Evolutionary conservation across 805 yeast species (phyloP), one percentile per base, ranked within the genome.

Genomic region (Jamesozyma gamospora): DNA sequence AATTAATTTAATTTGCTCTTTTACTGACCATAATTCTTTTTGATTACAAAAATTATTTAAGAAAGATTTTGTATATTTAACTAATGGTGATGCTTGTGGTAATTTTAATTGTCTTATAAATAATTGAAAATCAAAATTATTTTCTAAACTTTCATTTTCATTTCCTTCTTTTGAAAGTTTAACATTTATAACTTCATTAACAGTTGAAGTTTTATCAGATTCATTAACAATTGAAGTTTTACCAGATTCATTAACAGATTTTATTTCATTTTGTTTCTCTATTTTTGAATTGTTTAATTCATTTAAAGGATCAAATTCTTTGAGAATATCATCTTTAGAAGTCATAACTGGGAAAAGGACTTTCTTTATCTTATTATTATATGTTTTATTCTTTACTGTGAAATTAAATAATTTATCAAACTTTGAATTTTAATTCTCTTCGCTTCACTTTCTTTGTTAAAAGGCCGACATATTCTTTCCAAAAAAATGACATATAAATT

Each of bases 81-180:
- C 87, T 28, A 87, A 72, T 0, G 97, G 96, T 42, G 85, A 95
- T 4, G 97, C 96, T 40, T 71, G 69, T 46, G 78, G 80, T 38
- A 74, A 71, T 43, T 81, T 78, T 48, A 92, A 69, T 48, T 81
- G 83, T 11, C 69, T 67, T 30, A 87, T 66, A 55, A 92, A 92
- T 18, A 70, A 61, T 55, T 85, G 95, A 58, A 90, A 92, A 57
- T 92, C 95, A 61, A 90, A 88, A 34, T 42, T 42, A n/a, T 47
- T 35, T 25, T 53, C 56, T 14, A 52, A 56, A 16, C 29, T 19
- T 28, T 28, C 30, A 28, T 21, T 16, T 10, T 38, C 14, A 4
- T 17, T 36, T n/a, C 17, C 5, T 9, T 21, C 17, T 27, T 35
- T n/a, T 28, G 13, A 15, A 28, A n/a, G n/a, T n/a, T n/a, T n/a